A percentile compares a stretch with the other conserved stretches of the same genome.
These are phyloP conservation scores for Stephania yunnanensis DNA, from an alignment of 164 flowering plant genomes.

Conservation along the genomic window DNA sequence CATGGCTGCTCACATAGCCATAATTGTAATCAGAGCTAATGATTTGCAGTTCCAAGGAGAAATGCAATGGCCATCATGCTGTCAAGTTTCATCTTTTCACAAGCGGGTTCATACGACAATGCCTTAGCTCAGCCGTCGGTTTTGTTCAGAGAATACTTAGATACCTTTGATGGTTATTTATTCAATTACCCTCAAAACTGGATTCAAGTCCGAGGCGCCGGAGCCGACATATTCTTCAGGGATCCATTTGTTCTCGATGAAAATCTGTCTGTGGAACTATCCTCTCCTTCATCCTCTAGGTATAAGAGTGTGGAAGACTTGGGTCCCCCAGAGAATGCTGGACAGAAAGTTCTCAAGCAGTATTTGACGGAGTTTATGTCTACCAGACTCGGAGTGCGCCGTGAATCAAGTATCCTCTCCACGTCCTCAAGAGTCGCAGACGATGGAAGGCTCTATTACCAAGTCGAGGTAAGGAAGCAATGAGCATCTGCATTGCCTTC, in stretches of 20 bases:
- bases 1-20: conserved; percentile 15
- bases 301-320: conserved; percentile 86
- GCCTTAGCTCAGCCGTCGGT: conserved; percentile 46
- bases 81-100: conserved; percentile 44
- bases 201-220: conserved; percentile 91
- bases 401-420: conserved; percentile 70
- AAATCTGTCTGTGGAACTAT: conserved; percentile 75
- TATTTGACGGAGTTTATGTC: conserved; percentile 98
- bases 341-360: conserved; percentile 73
- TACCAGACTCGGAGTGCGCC: conserved; percentile 88
- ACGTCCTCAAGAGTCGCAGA: conserved; percentile 81
- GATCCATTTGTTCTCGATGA: conserved; percentile 94
- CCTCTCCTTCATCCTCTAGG: conserved; percentile 90
- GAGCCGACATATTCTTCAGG: conserved; percentile 85
- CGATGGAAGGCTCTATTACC: conserved; percentile 84
- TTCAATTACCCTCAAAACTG: conserved; percentile 82
- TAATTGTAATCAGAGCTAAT: conserved; percentile 41
- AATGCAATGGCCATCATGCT: conserved; percentile 45
- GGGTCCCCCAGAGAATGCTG: conserved; percentile 86
- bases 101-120: conserved; percentile 17
- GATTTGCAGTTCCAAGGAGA: conserved; percentile 83
- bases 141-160: conserved; percentile 72
- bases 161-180: conserved; percentile 87
- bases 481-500: not conserved
- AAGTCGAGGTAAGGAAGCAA: conserved; percentile 73